A percentile compares a stretch with the other conserved stretches of the same genome.
These are phyloP conservation scores for Geotrichum cucujoidarum DNA, from an alignment of 1,139 yeast species.

Conservation along the genomic window DNA sequence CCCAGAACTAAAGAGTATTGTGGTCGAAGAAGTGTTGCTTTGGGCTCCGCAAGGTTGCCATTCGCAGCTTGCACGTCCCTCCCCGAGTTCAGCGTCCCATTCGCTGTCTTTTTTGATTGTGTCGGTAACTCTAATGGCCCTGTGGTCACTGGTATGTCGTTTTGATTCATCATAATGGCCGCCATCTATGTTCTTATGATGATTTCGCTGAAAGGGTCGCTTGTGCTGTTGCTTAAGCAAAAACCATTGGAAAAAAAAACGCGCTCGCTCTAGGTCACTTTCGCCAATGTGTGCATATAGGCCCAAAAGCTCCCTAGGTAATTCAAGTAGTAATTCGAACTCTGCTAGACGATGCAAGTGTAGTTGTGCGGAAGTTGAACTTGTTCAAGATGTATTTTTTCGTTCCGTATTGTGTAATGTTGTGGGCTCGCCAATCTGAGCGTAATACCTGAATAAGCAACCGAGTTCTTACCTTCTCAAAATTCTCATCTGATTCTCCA, in stretches of 20 bases:
- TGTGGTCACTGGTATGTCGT: background rate
- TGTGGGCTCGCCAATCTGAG: no score
- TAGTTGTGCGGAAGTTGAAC: no score
- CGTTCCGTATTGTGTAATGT: no score
- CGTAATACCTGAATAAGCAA: background rate
- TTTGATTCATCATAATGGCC: background rate
- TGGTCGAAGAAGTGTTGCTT: background rate
- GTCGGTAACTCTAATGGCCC: background rate
- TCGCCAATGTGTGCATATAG: no score
- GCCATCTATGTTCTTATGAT: background rate
- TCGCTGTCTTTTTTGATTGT: background rate
- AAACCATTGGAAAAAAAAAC: no score
- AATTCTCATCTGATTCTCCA: background rate
- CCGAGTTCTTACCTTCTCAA: background rate
- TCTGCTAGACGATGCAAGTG: no score
- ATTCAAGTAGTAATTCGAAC: no score
- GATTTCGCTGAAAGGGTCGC: no score
- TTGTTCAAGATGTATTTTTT: no score
- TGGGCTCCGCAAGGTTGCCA: background rate
- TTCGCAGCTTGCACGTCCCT: background rate
- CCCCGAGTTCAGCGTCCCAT: background rate
- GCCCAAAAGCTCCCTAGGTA: no score
- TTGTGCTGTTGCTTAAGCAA: no score
- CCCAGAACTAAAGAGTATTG: slow-evolving; percentile 51
- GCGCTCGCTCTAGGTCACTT: no score